Evolutionary conservation across 2,329 filamentous ascomycete genomes (phyloP).

Genomic region (Aulographum hederae): DNA sequence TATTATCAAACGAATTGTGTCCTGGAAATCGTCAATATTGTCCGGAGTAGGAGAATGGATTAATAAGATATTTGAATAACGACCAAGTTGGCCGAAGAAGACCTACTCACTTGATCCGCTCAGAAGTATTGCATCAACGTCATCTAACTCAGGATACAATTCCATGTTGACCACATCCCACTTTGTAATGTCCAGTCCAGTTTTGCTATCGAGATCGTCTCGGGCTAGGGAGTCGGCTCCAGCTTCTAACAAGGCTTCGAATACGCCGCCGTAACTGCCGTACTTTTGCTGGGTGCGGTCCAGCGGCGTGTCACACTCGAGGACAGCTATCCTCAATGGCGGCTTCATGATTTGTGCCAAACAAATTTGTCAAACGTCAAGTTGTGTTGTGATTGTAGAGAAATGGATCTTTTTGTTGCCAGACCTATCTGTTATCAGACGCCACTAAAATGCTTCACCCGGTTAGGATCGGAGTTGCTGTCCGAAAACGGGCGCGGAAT

Average conservation of each 20-base stretch:
- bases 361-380: too few relatives aligned
- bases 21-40: slow-evolving; percentile 24
- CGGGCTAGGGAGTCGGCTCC: slow-evolving; percentile 29
- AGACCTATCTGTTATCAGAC: too few relatives aligned
- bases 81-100: background rate
- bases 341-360: slow-evolving; percentile 5
- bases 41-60: too few relatives aligned
- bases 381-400: too few relatives aligned
- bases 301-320: slow-evolving; percentile 72
- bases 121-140: slow-evolving; percentile 67
- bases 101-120: slow-evolving; percentile 43
- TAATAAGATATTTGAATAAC: too few relatives aligned
- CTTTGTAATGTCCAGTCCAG: slow-evolving; percentile 37
- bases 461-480: too few relatives aligned
- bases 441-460: too few relatives aligned
- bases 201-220: slow-evolving; percentile 14
- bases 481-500: too few relatives aligned
- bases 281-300: slow-evolving; percentile 45
- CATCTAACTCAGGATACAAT: slow-evolving; percentile 52
- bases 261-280: slow-evolving; percentile 50
- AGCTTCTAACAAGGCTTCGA: slow-evolving; percentile 31
- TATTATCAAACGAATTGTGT: slow-evolving; percentile 54
- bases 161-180: slow-evolving; percentile 54
- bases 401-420: too few relatives aligned
- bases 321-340: slow-evolving; percentile 57